Base-by-base conservation (phyloP, 2,329 filamentous ascomycete genomes). In the Aspergillus fructus region DNA sequence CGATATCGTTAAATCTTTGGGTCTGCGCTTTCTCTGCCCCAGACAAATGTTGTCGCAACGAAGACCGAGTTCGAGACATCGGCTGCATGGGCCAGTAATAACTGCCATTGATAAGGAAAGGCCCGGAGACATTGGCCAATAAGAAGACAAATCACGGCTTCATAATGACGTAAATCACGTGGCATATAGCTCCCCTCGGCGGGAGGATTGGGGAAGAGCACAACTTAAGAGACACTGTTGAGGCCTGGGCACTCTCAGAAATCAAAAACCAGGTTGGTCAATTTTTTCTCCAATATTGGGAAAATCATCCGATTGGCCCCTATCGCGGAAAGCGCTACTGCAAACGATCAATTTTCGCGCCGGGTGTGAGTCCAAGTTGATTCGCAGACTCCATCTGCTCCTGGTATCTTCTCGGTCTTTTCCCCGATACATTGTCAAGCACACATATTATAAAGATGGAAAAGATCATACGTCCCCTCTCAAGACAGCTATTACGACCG, bases 401-500 rank as follows among this genome's bases (percentile, higher is more conserved):
- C 15, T 48, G 23, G 49, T 30, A 12, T 46, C 33, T 43, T 17
- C 37, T 46, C 45, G 30, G 39, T 13, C 17, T 39, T 58, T 49
- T 30, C 21, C 8, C 46, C 37, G n/a, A 41, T 34, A 8, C 6
- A n/a, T 12, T 24, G 27, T 33, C n/a, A 27, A 21, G 27, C 23
- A 33, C 34, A 15, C 39, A 3, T 21, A n/a, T 34, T 21, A 43
- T 45, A 53, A 58, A 43, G 60, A 75, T 75, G 73, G 71, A 75
- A 51, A 66, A 65, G 53, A 51, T 75, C 34, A 56, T 72, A 45
- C 71, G 72, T 58, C 70, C 75, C 37, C 62, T 75, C 21, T 64
- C 71, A 23, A 69, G 69, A 39, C 74, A 75, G 59, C 64, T 77
- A 17, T 61, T 73, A 48, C 68, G 71, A 62, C 64, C 73, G 42